A percentile compares a stretch with the other conserved stretches of the same genome.
Conservation (phyloP, 2,329 filamentous ascomycete genomes). For the Ophiostoma piceae region DNA sequence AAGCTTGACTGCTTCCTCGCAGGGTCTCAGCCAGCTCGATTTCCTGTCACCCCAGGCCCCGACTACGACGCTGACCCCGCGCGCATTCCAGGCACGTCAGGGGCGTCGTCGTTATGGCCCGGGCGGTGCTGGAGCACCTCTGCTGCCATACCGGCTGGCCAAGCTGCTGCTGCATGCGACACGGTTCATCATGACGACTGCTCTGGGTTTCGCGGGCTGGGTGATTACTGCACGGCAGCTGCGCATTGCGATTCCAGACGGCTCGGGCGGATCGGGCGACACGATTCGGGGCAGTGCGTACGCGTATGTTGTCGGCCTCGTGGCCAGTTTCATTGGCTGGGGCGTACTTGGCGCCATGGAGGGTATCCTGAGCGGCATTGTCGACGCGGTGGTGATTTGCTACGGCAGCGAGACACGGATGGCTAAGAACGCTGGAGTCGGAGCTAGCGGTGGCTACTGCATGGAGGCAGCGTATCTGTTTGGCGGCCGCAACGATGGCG, state of each 20-base stretch:
- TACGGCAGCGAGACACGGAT: constrained; percentile 83
- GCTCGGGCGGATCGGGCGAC: constrained; percentile 36
- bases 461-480: constrained; percentile 87
- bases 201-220: constrained; percentile 93
- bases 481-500: constrained; percentile 49
- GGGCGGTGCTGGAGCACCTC: constrained; percentile 40
- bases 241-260: constrained; percentile 52
- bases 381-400: constrained; percentile 85
- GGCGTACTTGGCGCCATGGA: constrained; percentile 88
- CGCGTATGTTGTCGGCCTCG: constrained; percentile 86
- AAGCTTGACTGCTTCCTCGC: constrained; percentile 68
- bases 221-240: constrained; percentile 83
- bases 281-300: constrained; percentile 73
- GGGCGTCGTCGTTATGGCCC: constrained; percentile 28
- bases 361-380: constrained; percentile 76
- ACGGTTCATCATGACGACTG: constrained; percentile 83
- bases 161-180: constrained; percentile 90
- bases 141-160: constrained; percentile 84
- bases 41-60: constrained; percentile 69
- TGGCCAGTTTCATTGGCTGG: constrained; percentile 93
- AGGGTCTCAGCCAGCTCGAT: constrained; percentile 73
- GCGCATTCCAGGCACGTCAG: constrained; percentile 39
- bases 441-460: constrained; percentile 65
- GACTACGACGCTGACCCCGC: constrained; percentile 64
- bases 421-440: constrained; percentile 38